Conservation (phyloP, 2,329 filamentous ascomycete genomes). For the Ciborinia camelliae region DNA sequence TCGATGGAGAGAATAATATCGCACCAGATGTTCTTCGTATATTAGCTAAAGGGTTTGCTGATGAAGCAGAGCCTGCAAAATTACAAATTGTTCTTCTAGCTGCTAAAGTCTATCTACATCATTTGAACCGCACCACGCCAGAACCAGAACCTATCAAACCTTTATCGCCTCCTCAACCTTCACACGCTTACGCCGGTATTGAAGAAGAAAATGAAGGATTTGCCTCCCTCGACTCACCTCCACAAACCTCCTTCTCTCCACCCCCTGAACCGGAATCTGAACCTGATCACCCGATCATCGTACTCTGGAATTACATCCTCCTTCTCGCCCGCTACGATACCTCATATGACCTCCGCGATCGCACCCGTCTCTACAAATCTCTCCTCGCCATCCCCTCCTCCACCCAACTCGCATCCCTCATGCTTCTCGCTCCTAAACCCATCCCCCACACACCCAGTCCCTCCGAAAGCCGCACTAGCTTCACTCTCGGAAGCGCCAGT, state of each 20-base stretch:
- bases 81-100: constrained; percentile 88
- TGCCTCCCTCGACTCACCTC: constrained; percentile 25
- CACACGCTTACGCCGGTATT: constrained; percentile 30
- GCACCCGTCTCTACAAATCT: constrained; percentile 81
- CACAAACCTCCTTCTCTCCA: constrained; percentile 24
- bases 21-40: constrained; percentile 90
- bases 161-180: constrained; percentile 22
- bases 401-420: constrained; percentile 80
- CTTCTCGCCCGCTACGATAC: constrained; percentile 87
- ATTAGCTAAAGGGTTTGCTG: constrained; percentile 76
- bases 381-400: constrained; percentile 71
- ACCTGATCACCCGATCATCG: constrained; percentile 63
- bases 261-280: constrained; percentile 26
- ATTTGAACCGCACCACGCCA: constrained; percentile 64
- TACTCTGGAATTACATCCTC: constrained; percentile 81
- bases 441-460: constrained; percentile 88
- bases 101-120: constrained; percentile 94
- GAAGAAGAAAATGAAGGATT: constrained; percentile 32
- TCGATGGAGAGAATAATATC: constrained; percentile 80
- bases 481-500: constrained; percentile 79
- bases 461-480: constrained; percentile 74
- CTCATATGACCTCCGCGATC: constrained; percentile 91
- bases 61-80: constrained; percentile 82
- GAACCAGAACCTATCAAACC: constrained; percentile 37
- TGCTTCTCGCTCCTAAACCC: constrained; percentile 90